Conservation (phyloP, 768 basidiomycete species). For the Tulasnella sp. region DNA sequence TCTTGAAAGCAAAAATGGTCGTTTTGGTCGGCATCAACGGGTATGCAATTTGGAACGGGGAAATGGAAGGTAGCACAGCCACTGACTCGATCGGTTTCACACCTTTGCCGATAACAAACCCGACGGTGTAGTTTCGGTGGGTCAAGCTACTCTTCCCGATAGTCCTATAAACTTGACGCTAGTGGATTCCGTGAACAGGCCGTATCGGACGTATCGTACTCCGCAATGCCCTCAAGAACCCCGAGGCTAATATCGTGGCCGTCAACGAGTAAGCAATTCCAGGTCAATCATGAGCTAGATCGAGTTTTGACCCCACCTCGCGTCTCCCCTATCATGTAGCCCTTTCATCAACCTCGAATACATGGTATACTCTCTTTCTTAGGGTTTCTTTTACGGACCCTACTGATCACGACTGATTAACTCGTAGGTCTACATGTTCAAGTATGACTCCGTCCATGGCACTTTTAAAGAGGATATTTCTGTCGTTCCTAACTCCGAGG, state of each 20-base stretch:
- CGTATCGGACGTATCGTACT: constrained; percentile 99
- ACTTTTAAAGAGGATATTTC: constrained; percentile 73
- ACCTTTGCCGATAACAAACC: background rate
- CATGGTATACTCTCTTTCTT: constrained; percentile 59
- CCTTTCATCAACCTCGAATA: constrained; percentile 97
- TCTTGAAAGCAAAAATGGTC: background rate
- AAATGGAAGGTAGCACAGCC: background rate
- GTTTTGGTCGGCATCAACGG: background rate
- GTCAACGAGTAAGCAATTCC: constrained; percentile 78
- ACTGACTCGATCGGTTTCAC: background rate
- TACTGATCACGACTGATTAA: too few relatives aligned
- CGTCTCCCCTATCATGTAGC: constrained; percentile 42
- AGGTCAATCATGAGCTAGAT: too few relatives aligned
- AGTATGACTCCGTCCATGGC: constrained; percentile 90
- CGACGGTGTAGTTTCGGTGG: background rate
- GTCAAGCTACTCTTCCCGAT: background rate
- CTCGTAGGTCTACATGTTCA: constrained; percentile 92
- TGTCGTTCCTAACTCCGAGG: constrained; percentile 46
- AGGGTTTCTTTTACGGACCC: too few relatives aligned
- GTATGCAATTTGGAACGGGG: background rate
- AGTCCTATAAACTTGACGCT: background rate
- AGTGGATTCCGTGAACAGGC: constrained; percentile 47
- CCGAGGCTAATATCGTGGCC: constrained; percentile 77
- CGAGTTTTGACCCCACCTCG: background rate
- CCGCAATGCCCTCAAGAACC: constrained; percentile 80